Evolutionary conservation across 805 yeast genomes (phyloP).

Genomic region (Wickerhamomyces xylosicus): DNA sequence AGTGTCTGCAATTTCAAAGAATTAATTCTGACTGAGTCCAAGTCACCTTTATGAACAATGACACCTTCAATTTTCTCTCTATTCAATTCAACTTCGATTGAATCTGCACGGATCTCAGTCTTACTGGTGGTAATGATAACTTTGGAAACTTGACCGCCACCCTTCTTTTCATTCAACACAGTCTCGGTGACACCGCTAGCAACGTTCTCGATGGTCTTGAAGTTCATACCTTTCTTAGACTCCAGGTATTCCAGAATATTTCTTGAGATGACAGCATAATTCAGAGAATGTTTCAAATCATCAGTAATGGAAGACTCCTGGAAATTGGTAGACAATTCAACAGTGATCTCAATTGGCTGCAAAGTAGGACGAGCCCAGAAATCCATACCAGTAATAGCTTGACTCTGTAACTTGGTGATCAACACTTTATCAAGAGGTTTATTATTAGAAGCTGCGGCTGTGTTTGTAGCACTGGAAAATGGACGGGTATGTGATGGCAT

Average conservation of each 20-base stretch:
- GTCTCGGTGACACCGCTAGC: conserved; percentile 37
- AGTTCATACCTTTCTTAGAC: conserved; percentile 25
- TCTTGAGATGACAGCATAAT: conserved; percentile 77
- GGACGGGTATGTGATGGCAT: background rate
- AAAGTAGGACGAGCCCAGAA: conserved; percentile 61
- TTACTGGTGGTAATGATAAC: conserved; percentile 35
- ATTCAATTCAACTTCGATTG: conserved; percentile 30
- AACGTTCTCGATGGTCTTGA: conserved; percentile 24
- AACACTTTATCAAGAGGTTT: conserved; percentile 12
- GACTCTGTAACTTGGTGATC: conserved; percentile 38
- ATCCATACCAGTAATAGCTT: conserved; percentile 61
- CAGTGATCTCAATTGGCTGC: conserved; percentile 55
- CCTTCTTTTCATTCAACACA: conserved; percentile 31
- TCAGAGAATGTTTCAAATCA: conserved; percentile 72
- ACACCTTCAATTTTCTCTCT: conserved; percentile 19
- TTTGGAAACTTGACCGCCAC: conserved; percentile 36
- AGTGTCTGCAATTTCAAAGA: conserved; percentile 55
- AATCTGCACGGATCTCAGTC: conserved; percentile 48
- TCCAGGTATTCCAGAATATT: conserved; percentile 46
- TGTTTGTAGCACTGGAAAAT: background rate
- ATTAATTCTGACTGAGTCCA: conserved; percentile 28
- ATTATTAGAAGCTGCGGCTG: background rate
- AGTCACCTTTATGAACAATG: conserved; percentile 2
- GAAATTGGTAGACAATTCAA: conserved; percentile 57
- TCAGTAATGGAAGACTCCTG: conserved; percentile 69